Percentiles rank a stretch among this genome's conserved stretches.
Evolutionary conservation across 495 filamentous ascomycete genomes (phyloP).

Genomic region (Thermochaetoides thermophila): DNA sequence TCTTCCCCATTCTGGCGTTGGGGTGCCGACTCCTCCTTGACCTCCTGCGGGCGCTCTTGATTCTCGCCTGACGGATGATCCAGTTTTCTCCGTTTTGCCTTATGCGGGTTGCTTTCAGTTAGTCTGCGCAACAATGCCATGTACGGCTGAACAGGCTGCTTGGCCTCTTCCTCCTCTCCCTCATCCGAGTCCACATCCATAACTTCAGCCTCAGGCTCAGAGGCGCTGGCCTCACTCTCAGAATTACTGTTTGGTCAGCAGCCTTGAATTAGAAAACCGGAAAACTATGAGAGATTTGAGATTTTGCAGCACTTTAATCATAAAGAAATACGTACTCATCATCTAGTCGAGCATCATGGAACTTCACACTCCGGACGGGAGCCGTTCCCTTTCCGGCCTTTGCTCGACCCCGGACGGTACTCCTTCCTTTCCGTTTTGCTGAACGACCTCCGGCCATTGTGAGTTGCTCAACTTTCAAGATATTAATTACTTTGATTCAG

Average conservation of each 20-base stretch:
- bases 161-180: constrained; percentile 23
- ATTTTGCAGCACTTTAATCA: no score
- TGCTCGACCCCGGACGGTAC: constrained; percentile 17
- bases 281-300: no score
- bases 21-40: constrained; percentile 6
- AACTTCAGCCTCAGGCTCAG: constrained; percentile 24
- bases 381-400: constrained; percentile 17
- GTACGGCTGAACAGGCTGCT: constrained; percentile 36
- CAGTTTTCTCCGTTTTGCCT: constrained; percentile 54
- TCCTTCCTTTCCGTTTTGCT: constrained; percentile 14
- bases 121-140: constrained; percentile 53
- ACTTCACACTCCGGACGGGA: constrained; percentile 13
- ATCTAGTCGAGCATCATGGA: constrained; percentile 23
- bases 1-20: constrained; percentile 9
- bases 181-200: constrained; percentile 34
- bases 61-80: constrained; percentile 21
- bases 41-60: constrained; percentile 1
- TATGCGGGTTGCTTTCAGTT: constrained; percentile 37
- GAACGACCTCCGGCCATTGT: constrained; percentile 19
- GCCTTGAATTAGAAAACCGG: no score
- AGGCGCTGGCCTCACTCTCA: constrained; percentile 9
- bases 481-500: no score
- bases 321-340: constrained; percentile 25
- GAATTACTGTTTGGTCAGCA: constrained; percentile 2
- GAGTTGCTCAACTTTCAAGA: no score